These are phyloP conservation scores for Spergularia marina DNA, from an alignment of 148 eudicot genomes.

Conservation along the genomic window DNA sequence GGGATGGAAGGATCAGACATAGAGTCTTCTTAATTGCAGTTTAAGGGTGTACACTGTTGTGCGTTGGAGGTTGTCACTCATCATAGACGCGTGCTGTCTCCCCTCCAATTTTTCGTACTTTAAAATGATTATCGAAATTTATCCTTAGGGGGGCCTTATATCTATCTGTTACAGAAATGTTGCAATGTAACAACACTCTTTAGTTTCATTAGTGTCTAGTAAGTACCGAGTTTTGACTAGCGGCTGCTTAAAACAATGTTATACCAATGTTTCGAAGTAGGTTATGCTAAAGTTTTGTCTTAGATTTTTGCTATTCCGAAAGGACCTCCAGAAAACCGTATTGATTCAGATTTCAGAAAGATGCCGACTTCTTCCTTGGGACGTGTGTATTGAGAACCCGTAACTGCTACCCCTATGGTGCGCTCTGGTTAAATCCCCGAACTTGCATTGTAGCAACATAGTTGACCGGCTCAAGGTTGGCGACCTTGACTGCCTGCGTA, in stretches of 20 bases:
- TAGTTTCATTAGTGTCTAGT: not conserved
- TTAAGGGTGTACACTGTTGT: not conserved
- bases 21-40: slow-evolving; percentile 52
- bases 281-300: not conserved
- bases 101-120: not conserved
- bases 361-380: too few species aligned
- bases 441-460: too few species aligned
- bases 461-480: too few species aligned
- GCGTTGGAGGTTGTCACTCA: not conserved
- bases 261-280: not conserved
- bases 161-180: not conserved
- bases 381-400: too few species aligned
- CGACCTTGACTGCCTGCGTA: too few species aligned
- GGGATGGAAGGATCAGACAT: slow-evolving; percentile 70
- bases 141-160: not conserved
- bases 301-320: not conserved
- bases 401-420: too few species aligned
- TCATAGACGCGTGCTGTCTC: not conserved
- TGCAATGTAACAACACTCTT: not conserved
- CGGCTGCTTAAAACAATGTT: not conserved
- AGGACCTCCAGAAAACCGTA: not conserved
- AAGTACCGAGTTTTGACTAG: not conserved
- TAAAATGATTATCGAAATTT: not conserved
- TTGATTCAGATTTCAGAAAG: too few species aligned
- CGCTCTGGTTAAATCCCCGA: too few species aligned